These are phyloP conservation scores for Suillus brevipes DNA, from an alignment of 768 basidiomycete species.

Conservation along the genomic window DNA sequence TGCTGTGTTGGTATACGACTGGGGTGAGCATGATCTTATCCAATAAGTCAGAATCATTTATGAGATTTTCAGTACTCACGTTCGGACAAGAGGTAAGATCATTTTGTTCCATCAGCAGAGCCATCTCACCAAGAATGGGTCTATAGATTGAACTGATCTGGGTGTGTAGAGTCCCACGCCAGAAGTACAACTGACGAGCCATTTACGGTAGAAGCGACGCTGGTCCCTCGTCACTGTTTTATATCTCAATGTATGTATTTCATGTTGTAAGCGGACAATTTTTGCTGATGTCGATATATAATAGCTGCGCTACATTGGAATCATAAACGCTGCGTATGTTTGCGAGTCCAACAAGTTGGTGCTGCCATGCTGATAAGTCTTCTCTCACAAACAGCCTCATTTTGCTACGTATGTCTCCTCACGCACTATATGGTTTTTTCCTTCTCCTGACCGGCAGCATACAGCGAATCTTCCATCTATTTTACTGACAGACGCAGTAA, in stretches of 20 bases:
- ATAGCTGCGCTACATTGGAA: too few relatives aligned
- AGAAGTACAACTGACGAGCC: too few relatives aligned
- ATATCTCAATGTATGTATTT: neutral
- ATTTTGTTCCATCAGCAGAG: neutral
- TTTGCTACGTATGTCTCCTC: neutral
- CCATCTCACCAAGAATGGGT: neutral
- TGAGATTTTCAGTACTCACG: neutral
- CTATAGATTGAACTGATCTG: neutral
- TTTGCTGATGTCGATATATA: too few relatives aligned
- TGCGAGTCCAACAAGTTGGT: too few relatives aligned
- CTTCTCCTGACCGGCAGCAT: neutral
- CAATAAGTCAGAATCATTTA: neutral
- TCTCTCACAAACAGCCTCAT: too few relatives aligned
- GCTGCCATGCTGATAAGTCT: too few relatives aligned
- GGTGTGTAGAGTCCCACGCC: neutral
- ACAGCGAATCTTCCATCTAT: neutral
- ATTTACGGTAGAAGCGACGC: neutral
- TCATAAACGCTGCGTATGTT: too few relatives aligned
- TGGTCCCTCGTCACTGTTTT: neutral
- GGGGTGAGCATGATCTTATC: neutral
- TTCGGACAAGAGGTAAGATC: neutral
- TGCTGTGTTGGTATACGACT: neutral
- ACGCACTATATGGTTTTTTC: neutral
- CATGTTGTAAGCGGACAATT: neutral
- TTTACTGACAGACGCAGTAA: neutral